These are phyloP conservation scores for Pyricularia sp. DNA, from an alignment of 2,329 filamentous ascomycete genomes.

Conservation along the genomic window DNA sequence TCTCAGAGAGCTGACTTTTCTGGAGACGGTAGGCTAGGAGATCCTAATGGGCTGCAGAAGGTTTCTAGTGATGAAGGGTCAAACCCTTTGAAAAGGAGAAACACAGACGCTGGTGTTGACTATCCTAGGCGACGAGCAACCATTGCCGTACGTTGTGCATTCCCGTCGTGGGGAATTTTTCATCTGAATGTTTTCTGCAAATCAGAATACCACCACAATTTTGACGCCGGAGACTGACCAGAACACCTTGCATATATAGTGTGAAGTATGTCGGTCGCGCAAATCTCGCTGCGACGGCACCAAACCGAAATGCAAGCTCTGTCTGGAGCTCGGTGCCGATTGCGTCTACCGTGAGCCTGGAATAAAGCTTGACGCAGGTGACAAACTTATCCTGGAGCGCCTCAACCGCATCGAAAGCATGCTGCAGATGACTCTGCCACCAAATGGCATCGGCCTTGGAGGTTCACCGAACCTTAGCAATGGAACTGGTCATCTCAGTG, in stretches of 20 bases:
- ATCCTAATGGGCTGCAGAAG: conserved; percentile 33
- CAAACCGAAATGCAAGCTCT: conserved; percentile 74
- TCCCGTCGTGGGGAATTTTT: not conserved
- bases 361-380: conserved; percentile 75
- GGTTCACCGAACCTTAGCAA: conserved; percentile 54
- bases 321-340: conserved; percentile 67
- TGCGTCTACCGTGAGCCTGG: conserved; percentile 77
- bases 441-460: conserved; percentile 36
- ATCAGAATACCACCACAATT: not conserved
- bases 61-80: conserved; percentile 38
- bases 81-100: conserved; percentile 48
- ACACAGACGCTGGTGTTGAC: conserved; percentile 47
- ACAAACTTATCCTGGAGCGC: conserved; percentile 73
- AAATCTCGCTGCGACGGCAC: conserved; percentile 71
- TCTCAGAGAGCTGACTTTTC: conserved; percentile 39
- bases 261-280: conserved; percentile 67
- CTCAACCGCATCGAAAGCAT: conserved; percentile 65
- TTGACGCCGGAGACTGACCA: not conserved
- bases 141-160: conserved; percentile 42
- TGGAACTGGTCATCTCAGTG: conserved; percentile 41
- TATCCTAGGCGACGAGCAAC: conserved; percentile 52
- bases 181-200: not conserved
- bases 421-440: conserved; percentile 55
- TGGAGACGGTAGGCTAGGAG: conserved; percentile 15
- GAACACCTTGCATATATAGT: conserved; percentile 31